Percentiles rank a stretch among this genome's conserved stretches.
Evolutionary conservation across 768 basidiomycete species (phyloP).

Genomic region (Mycena sanguinolenta): DNA sequence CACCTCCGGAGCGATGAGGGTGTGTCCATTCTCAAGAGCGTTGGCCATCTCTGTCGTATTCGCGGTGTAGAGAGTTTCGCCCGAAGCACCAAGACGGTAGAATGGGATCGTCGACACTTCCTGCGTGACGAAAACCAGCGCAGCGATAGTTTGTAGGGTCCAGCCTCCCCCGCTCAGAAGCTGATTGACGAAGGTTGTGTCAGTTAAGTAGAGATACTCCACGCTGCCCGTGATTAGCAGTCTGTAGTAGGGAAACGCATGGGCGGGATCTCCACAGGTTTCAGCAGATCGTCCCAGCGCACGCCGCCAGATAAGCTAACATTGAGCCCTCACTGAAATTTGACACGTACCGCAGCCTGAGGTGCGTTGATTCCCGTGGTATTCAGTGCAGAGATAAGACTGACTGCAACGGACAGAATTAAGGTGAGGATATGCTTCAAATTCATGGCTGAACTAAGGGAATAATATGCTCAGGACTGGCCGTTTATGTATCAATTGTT

Average conservation of each 20-base stretch:
- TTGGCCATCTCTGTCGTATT: conserved; percentile 2
- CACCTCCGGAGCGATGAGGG: not conserved
- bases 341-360: conserved; percentile 5
- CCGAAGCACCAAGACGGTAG: not conserved
- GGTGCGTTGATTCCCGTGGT: conserved; percentile 7
- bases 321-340: not conserved
- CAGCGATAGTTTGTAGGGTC: conserved; percentile 13
- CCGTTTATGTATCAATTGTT: not conserved
- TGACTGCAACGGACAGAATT: conserved; percentile 11
- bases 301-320: conserved; percentile 11
- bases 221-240: not conserved
- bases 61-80: not conserved
- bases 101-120: conserved; percentile 21
- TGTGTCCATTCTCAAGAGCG: conserved; percentile 12
- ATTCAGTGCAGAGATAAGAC: conserved; percentile 10
- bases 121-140: conserved; percentile 8
- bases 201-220: conserved; percentile 11
- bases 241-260: conserved; percentile 8
- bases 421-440: not conserved
- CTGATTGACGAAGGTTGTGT: not conserved
- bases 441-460: not conserved
- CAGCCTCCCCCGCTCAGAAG: not conserved
- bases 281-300: conserved; percentile 11
- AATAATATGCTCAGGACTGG: not conserved
- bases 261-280: conserved; percentile 20